Evolutionary conservation across 768 basidiomycete genomes (phyloP).

Genomic region (Hygrophorus pudorinus): DNA sequence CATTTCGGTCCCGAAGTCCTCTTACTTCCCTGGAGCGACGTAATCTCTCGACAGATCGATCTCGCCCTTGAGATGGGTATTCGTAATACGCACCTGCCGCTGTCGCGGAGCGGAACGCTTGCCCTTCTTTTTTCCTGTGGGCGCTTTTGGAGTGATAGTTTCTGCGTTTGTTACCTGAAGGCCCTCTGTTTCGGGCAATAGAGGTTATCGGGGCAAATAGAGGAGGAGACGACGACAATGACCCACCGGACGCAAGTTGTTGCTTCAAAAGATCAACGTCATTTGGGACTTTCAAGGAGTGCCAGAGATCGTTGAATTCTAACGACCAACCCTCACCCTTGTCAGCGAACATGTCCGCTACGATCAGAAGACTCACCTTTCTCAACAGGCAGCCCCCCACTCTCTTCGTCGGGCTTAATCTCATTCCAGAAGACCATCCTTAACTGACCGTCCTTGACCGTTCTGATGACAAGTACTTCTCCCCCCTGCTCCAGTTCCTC

Average conservation of each 20-base stretch:
- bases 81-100: slow-evolving; percentile 77
- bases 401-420: slow-evolving; percentile 65
- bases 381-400: slow-evolving; percentile 63
- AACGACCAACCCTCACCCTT: slow-evolving; percentile 6
- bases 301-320: slow-evolving; percentile 91
- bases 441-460: slow-evolving; percentile 71
- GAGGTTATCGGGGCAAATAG: background rate
- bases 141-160: slow-evolving; percentile 39
- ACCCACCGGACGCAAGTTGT: slow-evolving; percentile 62
- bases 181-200: slow-evolving; percentile 43
- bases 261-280: slow-evolving; percentile 67
- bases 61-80: slow-evolving; percentile 77
- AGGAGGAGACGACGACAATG: slow-evolving; percentile 5
- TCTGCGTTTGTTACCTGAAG: slow-evolving; percentile 71
- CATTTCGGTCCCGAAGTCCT: too few relatives aligned
- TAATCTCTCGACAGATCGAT: slow-evolving; percentile 81
- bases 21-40: slow-evolving; percentile 28
- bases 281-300: slow-evolving; percentile 72
- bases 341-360: background rate
- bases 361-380: slow-evolving; percentile 44
- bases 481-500: slow-evolving; percentile 88
- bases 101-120: slow-evolving; percentile 65
- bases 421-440: slow-evolving; percentile 90
- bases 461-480: slow-evolving; percentile 81
- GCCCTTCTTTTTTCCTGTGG: slow-evolving; percentile 70